These are phyloP conservation scores for Teratosphaeria zuluensis DNA, from an alignment of 2,329 filamentous ascomycete species.

Conservation along the genomic window DNA sequence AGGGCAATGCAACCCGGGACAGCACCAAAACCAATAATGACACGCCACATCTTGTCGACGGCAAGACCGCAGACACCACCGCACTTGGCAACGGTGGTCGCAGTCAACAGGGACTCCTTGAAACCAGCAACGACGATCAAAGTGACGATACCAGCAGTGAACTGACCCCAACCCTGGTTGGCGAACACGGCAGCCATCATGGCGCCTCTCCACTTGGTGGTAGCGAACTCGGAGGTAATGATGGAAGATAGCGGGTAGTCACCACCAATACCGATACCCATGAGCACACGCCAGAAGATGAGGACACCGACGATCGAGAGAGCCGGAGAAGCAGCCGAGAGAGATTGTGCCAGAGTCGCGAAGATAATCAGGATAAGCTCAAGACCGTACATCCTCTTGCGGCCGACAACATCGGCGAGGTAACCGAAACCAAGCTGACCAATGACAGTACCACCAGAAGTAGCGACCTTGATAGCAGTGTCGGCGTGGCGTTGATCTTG, in stretches of 20 bases:
- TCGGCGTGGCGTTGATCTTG: constrained; percentile 58
- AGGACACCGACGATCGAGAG: constrained; percentile 56
- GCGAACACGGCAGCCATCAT: constrained; percentile 84
- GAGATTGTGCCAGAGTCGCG: constrained; percentile 61
- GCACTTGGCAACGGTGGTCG: constrained; percentile 44
- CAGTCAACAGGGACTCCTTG: constrained; percentile 25
- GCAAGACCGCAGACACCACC: constrained; percentile 55
- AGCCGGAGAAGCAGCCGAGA: constrained; percentile 53
- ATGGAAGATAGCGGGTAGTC: constrained; percentile 76
- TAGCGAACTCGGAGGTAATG: constrained; percentile 81
- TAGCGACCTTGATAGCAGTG: constrained; percentile 77
- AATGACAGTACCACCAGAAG: constrained; percentile 67
- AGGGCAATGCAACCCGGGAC: constrained; percentile 72
- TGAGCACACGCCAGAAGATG: constrained; percentile 73
- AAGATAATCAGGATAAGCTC: constrained; percentile 75
- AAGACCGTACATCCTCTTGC: constrained; percentile 67
- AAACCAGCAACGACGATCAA: constrained; percentile 47
- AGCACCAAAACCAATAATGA: constrained; percentile 70
- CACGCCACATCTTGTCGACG: constrained; percentile 82
- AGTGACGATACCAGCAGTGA: constrained; percentile 64
- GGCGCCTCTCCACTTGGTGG: constrained; percentile 73
- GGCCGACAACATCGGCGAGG: constrained; percentile 64
- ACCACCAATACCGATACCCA: constrained; percentile 71
- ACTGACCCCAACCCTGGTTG: constrained; percentile 78
- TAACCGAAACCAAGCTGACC: constrained; percentile 74